Percentiles rank a stretch among this genome's conserved stretches.
These are phyloP conservation scores for Pseudoneurospora amorphoporcata DNA, from an alignment of 495 filamentous ascomycete species.

Conservation along the genomic window DNA sequence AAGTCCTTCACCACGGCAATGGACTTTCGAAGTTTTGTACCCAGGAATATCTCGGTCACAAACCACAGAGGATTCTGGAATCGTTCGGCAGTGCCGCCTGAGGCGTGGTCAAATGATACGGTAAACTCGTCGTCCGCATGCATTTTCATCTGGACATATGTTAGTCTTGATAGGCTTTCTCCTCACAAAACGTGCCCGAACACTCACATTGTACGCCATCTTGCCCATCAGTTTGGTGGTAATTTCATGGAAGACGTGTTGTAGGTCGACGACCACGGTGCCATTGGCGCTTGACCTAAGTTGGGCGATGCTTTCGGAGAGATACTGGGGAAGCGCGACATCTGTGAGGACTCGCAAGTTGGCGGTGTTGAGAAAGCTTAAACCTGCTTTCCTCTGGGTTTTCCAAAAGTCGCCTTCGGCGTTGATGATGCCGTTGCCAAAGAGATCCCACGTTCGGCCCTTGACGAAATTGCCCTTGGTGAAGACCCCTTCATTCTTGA, in stretches of 20 bases:
- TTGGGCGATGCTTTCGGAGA: constrained; percentile 27
- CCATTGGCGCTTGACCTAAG: constrained; percentile 19
- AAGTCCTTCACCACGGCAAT: constrained; percentile 39
- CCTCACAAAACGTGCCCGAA: background rate
- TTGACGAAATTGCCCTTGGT: constrained; percentile 50
- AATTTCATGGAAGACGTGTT: constrained; percentile 47
- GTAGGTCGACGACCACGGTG: constrained; percentile 39
- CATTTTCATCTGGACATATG: constrained; percentile 43
- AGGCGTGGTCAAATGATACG: constrained; percentile 46
- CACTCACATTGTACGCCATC: constrained; percentile 46
- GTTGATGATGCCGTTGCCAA: constrained; percentile 54
- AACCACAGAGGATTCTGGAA: constrained; percentile 54
- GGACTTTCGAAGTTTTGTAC: constrained; percentile 33
- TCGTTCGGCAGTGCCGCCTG: constrained; percentile 45
- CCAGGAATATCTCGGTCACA: constrained; percentile 42
- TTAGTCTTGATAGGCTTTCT: constrained; percentile 1
- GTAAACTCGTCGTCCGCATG: constrained; percentile 47
- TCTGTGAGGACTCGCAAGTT: constrained; percentile 48
- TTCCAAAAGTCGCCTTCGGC: constrained; percentile 52
- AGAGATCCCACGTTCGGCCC: constrained; percentile 46
- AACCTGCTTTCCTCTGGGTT: constrained; percentile 47
- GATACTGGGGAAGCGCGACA: constrained; percentile 40
- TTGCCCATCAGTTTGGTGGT: constrained; percentile 51
- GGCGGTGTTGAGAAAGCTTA: constrained; percentile 45
- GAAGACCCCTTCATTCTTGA: constrained; percentile 48